Evolutionary conservation across 495 filamentous ascomycete species (phyloP), one percentile per base, ranked within the genome.

Genomic region (Penicillium silybi): DNA sequence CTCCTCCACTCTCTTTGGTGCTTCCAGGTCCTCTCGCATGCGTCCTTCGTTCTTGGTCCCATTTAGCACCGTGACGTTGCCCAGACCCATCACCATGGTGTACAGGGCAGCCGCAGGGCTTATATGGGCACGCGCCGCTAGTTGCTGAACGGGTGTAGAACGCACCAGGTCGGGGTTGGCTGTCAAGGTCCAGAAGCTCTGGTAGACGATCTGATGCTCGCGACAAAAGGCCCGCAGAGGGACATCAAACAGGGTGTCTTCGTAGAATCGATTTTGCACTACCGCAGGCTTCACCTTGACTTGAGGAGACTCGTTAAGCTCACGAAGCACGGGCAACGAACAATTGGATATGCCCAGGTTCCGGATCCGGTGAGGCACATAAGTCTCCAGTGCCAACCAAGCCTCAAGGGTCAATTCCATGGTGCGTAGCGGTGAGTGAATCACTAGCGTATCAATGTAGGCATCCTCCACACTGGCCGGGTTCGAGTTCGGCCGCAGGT

Each of bases 161-260:
- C 60, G 73, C 25, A 84, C 48, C 40, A 91, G 70, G 15, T 76
- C 65, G 9, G 74, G 80, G 55, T 93, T 92, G 0, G 80, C 89
- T 0, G 82, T 87, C 63, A 93, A 61, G 1, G 86, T 90, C 88
- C 88, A 90, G 69, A 90, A 92, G 18, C 81, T 77, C 63, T 92
- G 87, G 60, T 90, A 92, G 15, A 76, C 61, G 34, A 88, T 82
- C 20, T 70, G 72, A 6, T 78, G 67, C 29, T 80, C 74, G 13
- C 72, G 67, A 59, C 86, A 90, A 63, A 84, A 92, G 0, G 62
- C 61, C 9, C 88, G 78, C 7, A 91, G 54, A 2, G 72, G 63
- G 1, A 72, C 61, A 50, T 92, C 89, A 64, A 80, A 92, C 5
- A 62, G 52, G 4, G 80, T 86, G 2, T 66, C 72, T 2, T 69